Base-by-base conservation (phyloP, 148 eudicot species). In the Amaranthus cruentus region DNA sequence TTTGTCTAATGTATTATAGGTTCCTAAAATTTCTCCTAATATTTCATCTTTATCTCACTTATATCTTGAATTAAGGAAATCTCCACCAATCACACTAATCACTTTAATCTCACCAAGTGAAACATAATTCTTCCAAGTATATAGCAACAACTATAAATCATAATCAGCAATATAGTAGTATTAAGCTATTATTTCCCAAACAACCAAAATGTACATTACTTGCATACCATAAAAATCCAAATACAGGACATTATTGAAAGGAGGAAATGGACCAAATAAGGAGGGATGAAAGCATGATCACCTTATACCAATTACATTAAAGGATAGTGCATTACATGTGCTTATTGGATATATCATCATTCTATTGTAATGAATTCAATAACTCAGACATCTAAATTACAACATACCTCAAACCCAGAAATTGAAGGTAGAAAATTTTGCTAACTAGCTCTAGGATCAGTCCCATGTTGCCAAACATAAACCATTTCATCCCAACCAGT, bases 401-500 rank as follows among this genome's bases (percentile, higher is more conserved):
- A 75, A 49, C 73, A 75, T 59, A 68, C 66, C 68, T 14, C 52
- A 63, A 44, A 63, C 3, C 50, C 28, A 1, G 10, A 18, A 21
- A 7, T 28, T 28, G 38, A 47, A 10, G 38, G 66, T 59, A 47
- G 52, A 71, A 42, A 50, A 59, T 47, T 76, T 51, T 65, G 49
- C 47, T 51, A 58, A 43, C 3, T 12, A 42, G 97, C 98, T 78
- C 95, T 83, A 0, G 98, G 97, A 71, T 94, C 98, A 4, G 87
- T 94, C 6, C 98, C 98, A 60, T 94, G 93, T 63, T 85, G 95
- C 97, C 98, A 94, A 64, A 94, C 97, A 69, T 91, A 94, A 42
- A 88, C 98, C 72, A 84, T 76, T 87, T 94, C 98, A 50, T 94
- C 98, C 98, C 98, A 94, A n/a, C 98, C 98, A 4, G 97, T 91